These are phyloP conservation scores for Dysphania ambrosioides DNA, from an alignment of 148 eudicot genomes.

Conservation along the genomic window DNA sequence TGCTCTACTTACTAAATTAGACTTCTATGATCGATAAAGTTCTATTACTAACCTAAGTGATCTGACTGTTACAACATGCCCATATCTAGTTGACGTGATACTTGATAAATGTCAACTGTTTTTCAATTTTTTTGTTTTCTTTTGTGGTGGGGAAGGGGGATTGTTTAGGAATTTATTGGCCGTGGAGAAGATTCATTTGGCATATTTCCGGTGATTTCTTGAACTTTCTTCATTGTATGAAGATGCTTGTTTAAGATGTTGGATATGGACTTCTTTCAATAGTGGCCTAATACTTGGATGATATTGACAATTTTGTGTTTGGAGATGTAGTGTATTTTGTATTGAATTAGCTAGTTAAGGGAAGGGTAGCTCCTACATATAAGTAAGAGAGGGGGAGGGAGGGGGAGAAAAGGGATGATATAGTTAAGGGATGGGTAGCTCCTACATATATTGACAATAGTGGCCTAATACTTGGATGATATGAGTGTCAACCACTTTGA, in stretches of 20 bases:
- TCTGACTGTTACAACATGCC: not conserved
- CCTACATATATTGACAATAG: too few species aligned
- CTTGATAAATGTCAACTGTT: not conserved
- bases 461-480: too few species aligned
- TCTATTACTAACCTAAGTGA: not conserved
- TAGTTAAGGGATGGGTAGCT: too few species aligned
- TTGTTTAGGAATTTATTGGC: not conserved
- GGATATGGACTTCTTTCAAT: not conserved
- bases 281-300: not conserved
- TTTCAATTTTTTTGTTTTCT: too few species aligned
- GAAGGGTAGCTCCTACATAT: too few species aligned
- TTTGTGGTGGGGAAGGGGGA: not conserved
- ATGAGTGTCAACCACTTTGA: too few species aligned
- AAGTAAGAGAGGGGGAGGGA: too few species aligned
- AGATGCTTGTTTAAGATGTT: not conserved
- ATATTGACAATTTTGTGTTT: not conserved
- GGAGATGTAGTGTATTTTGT: not conserved
- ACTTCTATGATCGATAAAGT: not conserved
- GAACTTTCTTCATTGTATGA: not conserved
- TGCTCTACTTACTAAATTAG: constrained; percentile 6
- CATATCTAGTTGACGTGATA: not conserved
- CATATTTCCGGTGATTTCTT: not conserved
- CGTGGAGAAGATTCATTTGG: not conserved
- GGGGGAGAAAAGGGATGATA: too few species aligned
- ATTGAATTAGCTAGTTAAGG: not conserved